These are phyloP conservation scores for Nakazawaea laoshanensis DNA, from an alignment of 805 yeast genomes.

Conservation along the genomic window DNA sequence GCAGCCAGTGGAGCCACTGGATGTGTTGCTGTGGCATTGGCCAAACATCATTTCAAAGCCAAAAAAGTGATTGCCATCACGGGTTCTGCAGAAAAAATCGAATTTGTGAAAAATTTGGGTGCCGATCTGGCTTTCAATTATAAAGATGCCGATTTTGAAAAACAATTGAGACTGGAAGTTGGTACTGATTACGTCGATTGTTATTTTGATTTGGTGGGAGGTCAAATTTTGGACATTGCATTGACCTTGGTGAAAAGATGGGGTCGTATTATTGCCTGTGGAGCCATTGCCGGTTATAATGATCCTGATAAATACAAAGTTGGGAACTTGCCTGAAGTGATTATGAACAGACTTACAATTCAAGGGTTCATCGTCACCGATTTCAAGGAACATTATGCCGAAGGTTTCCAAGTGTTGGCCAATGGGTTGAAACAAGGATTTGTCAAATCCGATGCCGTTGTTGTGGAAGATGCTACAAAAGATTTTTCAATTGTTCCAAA, in stretches of 20 bases:
- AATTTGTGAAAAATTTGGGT: constrained; percentile 45
- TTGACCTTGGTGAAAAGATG: constrained; percentile 26
- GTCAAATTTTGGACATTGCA: constrained; percentile 41
- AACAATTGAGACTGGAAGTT: constrained; percentile 28
- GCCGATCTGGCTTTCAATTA: constrained; percentile 48
- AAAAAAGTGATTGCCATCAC: constrained; percentile 52
- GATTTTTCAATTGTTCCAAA: constrained; percentile 36
- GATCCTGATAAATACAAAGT: constrained; percentile 27
- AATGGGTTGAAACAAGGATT: constrained; percentile 31
- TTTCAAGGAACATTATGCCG: constrained; percentile 25
- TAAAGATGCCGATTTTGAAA: constrained; percentile 29
- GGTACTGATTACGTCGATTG: constrained; percentile 42
- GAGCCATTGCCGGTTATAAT: constrained; percentile 54
- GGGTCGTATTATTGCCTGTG: constrained; percentile 51
- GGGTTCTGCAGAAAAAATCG: constrained; percentile 48
- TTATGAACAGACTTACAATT: constrained; percentile 41
- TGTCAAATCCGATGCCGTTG: constrained; percentile 27
- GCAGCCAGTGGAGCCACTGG: constrained; percentile 81
- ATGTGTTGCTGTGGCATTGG: constrained; percentile 46
- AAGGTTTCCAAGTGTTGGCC: constrained; percentile 27
- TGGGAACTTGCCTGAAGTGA: constrained; percentile 32
- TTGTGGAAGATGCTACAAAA: constrained; percentile 30
- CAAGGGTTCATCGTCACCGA: constrained; percentile 48
- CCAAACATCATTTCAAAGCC: constrained; percentile 43
- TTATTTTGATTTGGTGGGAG: constrained; percentile 61